phyloP scores from a whole-genome alignment of 2,329 filamentous ascomycete species.

The Aspergillus latus region DNA sequence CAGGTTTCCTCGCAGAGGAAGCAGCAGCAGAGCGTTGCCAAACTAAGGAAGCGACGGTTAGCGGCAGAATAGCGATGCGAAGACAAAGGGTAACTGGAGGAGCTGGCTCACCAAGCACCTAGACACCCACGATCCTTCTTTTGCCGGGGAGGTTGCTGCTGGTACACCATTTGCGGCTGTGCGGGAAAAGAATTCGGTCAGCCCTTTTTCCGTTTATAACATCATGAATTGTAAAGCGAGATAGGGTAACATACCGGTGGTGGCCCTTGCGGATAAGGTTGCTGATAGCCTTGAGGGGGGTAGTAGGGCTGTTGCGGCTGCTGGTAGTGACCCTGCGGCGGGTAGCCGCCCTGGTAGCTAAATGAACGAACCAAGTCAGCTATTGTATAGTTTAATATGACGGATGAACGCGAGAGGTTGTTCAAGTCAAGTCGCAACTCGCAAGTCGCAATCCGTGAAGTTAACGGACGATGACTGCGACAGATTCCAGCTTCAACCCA shows the following conservation, averaged over 20 bases:
- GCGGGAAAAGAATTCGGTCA: neutral
- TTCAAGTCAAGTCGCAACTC: neutral
- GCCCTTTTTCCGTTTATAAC: neutral
- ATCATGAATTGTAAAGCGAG: too few relatives aligned
- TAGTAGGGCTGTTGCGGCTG: slow-evolving; percentile 38
- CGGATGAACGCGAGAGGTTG: too few relatives aligned
- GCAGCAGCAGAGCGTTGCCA: slow-evolving; percentile 62
- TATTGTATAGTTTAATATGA: too few relatives aligned
- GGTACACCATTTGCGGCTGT: slow-evolving; percentile 48
- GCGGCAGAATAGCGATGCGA: neutral
- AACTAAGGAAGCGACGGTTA: slow-evolving; percentile 34
- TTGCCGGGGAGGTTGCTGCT: slow-evolving; percentile 50
- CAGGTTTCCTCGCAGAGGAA: slow-evolving; percentile 65
- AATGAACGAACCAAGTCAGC: too few relatives aligned
- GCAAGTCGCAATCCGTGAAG: too few relatives aligned
- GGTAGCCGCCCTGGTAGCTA: slow-evolving; percentile 3
- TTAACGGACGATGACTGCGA: neutral
- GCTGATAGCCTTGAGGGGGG: slow-evolving; percentile 27
- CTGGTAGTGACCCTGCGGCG: slow-evolving; percentile 31
- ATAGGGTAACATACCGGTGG: slow-evolving; percentile 27
- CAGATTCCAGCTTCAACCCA: neutral
- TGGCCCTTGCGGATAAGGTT: slow-evolving; percentile 23
- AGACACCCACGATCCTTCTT: slow-evolving; percentile 55
- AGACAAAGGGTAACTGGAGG: neutral
- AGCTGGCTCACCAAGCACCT: slow-evolving; percentile 47